These are phyloP conservation scores for Schoenoplectus tabernaemontani DNA, from an alignment of 202 grass and related monocot species.

Conservation along the genomic window DNA sequence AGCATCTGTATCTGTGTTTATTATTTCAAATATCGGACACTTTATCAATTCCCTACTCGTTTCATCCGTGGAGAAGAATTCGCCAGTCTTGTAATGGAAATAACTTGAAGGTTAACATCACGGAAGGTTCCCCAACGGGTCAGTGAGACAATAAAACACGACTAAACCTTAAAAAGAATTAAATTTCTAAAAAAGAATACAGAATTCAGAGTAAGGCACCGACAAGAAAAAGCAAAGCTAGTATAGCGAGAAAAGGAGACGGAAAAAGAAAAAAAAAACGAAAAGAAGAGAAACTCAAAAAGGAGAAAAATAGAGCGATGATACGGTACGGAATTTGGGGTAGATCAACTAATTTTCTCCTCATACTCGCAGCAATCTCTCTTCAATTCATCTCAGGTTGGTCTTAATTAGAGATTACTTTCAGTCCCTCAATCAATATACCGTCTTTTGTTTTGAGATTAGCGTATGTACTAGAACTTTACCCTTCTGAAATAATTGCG, in stretches of 20 bases:
- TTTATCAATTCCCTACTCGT: too few species aligned
- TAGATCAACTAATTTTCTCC: constrained; percentile 5
- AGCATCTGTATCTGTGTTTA: too few species aligned
- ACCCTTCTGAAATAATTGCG: neutral
- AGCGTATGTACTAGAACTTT: neutral
- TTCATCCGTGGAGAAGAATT: too few species aligned
- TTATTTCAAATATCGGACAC: too few species aligned
- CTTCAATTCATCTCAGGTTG: constrained; percentile 25
- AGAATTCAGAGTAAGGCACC: constrained; percentile 13
- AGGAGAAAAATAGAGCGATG: constrained; percentile 8
- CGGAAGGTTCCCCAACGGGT: neutral
- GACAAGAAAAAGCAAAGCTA: constrained; percentile 4
- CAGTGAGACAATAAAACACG: constrained; percentile 18
- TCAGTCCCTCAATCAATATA: neutral
- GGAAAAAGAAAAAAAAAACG: neutral
- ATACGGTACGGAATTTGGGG: constrained; percentile 12
- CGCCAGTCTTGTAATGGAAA: too few species aligned
- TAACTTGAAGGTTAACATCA: neutral
- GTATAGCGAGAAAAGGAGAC: neutral
- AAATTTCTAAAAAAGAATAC: neutral
- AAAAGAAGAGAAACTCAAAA: neutral
- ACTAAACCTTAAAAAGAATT: neutral
- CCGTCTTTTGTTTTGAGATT: constrained; percentile 3
- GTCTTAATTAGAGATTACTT: constrained; percentile 2
- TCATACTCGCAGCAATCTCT: neutral